phyloP scores from a whole-genome alignment of 306 rosid species.

The Fragaria iinumae region DNA sequence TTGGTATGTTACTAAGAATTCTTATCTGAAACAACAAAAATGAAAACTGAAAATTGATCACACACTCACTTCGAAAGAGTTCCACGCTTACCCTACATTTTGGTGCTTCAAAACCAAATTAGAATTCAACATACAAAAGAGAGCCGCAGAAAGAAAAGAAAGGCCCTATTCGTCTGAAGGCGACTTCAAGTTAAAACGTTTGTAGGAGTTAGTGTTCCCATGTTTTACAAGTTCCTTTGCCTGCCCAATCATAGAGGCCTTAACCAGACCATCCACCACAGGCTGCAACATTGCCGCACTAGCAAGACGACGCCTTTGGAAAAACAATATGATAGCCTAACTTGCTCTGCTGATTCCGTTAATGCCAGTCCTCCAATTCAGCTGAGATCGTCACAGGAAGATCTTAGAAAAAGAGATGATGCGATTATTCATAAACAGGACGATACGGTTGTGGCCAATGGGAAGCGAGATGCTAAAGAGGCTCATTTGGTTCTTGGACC shows the following conservation, averaged over 20 bases:
- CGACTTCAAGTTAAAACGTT: constrained; percentile 48
- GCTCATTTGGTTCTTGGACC: constrained; percentile 30
- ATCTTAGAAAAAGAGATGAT: constrained; percentile 24
- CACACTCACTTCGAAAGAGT: neutral
- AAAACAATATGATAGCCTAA: constrained; percentile 33
- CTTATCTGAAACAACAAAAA: neutral
- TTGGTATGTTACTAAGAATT: neutral
- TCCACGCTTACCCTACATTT: neutral
- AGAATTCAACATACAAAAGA: neutral
- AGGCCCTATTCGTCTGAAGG: constrained; percentile 21
- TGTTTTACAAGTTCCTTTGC: constrained; percentile 50
- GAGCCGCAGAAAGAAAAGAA: neutral
- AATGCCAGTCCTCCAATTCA: constrained; percentile 25
- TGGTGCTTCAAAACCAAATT: constrained; percentile 6
- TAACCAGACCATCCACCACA: constrained; percentile 56
- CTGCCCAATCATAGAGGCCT: constrained; percentile 46
- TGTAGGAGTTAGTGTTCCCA: constrained; percentile 45
- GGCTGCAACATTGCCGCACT: constrained; percentile 46
- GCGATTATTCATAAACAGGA: constrained; percentile 27
- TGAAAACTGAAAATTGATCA: neutral
- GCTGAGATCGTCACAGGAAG: constrained; percentile 31
- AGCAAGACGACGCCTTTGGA: constrained; percentile 33
- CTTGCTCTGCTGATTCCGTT: constrained; percentile 30
- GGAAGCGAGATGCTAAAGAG: constrained; percentile 36
- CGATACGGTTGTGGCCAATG: constrained; percentile 30